A percentile compares a stretch with the other conserved stretches of the same genome.
Conservation (phyloP, 1,284 basidiomycete genomes). For the Stereum hirsutum region DNA sequence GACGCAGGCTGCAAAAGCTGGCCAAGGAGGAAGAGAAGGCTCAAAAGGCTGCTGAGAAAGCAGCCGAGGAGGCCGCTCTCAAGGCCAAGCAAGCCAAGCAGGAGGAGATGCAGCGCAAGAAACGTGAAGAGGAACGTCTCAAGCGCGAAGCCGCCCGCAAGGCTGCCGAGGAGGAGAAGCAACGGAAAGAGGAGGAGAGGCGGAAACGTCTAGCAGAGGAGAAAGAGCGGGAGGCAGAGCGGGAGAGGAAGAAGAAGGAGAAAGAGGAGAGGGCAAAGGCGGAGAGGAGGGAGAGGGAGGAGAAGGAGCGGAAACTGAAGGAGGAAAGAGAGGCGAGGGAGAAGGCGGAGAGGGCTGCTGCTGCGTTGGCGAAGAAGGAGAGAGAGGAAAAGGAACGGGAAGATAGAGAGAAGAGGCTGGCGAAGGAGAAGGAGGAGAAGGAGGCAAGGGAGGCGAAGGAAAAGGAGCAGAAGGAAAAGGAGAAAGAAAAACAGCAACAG, state of each 20-base stretch:
- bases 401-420: conserved; percentile 47
- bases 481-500: conserved; percentile 12
- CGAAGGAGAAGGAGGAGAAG: conserved; percentile 52
- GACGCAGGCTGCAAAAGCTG: conserved; percentile 76
- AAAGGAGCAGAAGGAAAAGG: conserved; percentile 22
- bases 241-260: conserved; percentile 51
- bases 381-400: conserved; percentile 55
- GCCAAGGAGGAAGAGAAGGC: conserved; percentile 89
- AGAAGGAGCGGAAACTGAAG: conserved; percentile 46
- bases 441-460: conserved; percentile 26
- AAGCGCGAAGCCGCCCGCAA: conserved; percentile 70
- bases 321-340: conserved; percentile 47
- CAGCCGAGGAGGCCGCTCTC: conserved; percentile 68
- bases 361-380: conserved; percentile 31
- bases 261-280: conserved; percentile 56
- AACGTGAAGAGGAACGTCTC: conserved; percentile 63
- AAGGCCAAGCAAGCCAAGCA: conserved; percentile 58
- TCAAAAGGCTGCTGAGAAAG: conserved; percentile 70
- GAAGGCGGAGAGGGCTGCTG: conserved; percentile 43
- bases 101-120: conserved; percentile 57
- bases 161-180: conserved; percentile 72
- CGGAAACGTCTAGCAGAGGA: conserved; percentile 67
- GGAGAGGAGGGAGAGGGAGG: conserved; percentile 60
- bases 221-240: conserved; percentile 52
- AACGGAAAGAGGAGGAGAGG: conserved; percentile 72